Evolutionary conservation across 2,329 filamentous ascomycete genomes (phyloP).

Genomic region (Pseudodiploospora longispora): DNA sequence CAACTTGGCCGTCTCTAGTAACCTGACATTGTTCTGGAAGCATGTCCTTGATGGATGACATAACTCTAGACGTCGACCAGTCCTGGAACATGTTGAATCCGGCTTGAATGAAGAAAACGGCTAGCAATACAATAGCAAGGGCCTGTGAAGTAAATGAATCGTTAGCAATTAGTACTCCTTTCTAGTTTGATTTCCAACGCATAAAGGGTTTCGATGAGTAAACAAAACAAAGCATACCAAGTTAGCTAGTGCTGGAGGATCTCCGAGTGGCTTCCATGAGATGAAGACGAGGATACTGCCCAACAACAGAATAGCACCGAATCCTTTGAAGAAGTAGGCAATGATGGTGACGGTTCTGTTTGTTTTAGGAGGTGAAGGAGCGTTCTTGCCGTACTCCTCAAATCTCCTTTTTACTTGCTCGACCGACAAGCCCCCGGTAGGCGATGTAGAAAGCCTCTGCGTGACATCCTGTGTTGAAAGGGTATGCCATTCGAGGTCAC

Average conservation of each 20-base stretch:
- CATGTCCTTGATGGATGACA: slow-evolving; percentile 74
- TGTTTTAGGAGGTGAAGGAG: slow-evolving; percentile 57
- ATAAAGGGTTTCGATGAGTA: neutral
- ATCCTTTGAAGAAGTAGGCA: slow-evolving; percentile 71
- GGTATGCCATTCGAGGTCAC: slow-evolving; percentile 60
- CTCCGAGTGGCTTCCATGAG: slow-evolving; percentile 66
- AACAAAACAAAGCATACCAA: slow-evolving; percentile 20
- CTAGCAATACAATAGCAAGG: slow-evolving; percentile 62
- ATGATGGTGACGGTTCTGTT: slow-evolving; percentile 49
- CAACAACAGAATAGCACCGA: slow-evolving; percentile 61
- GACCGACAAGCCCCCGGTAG: slow-evolving; percentile 48
- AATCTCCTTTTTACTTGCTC: slow-evolving; percentile 48
- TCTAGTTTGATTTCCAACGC: neutral
- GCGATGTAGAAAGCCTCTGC: slow-evolving; percentile 49
- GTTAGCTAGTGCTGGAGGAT: slow-evolving; percentile 63
- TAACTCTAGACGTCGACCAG: slow-evolving; percentile 68
- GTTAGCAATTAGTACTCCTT: neutral
- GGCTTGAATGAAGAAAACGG: slow-evolving; percentile 62
- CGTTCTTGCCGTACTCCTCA: slow-evolving; percentile 57
- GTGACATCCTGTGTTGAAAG: slow-evolving; percentile 50
- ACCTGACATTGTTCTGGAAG: slow-evolving; percentile 65
- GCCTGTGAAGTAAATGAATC: slow-evolving; percentile 28
- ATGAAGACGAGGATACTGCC: slow-evolving; percentile 67
- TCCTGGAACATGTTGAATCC: slow-evolving; percentile 65
- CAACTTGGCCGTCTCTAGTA: slow-evolving; percentile 48